phyloP scores from a whole-genome alignment of 2,329 filamentous ascomycete species.

The Aspergillus puulaauensis region DNA sequence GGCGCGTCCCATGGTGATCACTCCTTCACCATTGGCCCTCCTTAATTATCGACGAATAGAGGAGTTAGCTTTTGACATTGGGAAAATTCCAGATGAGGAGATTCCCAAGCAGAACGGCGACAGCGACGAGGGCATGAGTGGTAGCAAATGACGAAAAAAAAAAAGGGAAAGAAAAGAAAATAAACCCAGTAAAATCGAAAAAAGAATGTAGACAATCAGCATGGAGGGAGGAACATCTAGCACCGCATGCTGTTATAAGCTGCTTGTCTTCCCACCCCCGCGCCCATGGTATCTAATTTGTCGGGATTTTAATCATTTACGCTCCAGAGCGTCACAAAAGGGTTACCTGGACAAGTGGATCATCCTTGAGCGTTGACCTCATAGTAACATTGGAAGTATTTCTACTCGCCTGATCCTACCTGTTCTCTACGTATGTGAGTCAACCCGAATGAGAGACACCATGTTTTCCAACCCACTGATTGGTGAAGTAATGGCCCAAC shows the following conservation, averaged over 20 bases:
- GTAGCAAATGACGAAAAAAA: constrained; percentile 3
- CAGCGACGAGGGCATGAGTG: neutral
- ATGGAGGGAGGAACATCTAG: neutral
- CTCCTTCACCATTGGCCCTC: neutral
- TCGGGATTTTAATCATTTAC: no score
- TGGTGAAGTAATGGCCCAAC: constrained; percentile 24
- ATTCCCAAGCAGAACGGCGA: neutral
- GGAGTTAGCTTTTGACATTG: constrained; percentile 3
- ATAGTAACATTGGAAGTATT: constrained; percentile 11
- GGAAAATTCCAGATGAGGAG: constrained; percentile 12
- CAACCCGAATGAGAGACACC: constrained; percentile 10
- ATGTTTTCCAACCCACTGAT: constrained; percentile 20
- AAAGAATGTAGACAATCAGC: constrained; percentile 22
- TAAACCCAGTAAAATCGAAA: neutral
- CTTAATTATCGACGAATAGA: constrained; percentile 5
- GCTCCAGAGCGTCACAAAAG: no score
- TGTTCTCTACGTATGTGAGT: constrained; percentile 17
- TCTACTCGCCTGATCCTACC: constrained; percentile 9
- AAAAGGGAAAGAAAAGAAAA: constrained; percentile 6
- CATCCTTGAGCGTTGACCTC: neutral
- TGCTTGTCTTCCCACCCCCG: no score
- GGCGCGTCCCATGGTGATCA: constrained; percentile 23
- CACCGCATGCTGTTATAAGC: no score
- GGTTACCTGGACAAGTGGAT: constrained; percentile 9
- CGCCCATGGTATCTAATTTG: no score